Evolutionary conservation across 2,329 filamentous ascomycete species (phyloP), one percentile per base, ranked within the genome.

Genomic region (Talaromyces pinophilus): DNA sequence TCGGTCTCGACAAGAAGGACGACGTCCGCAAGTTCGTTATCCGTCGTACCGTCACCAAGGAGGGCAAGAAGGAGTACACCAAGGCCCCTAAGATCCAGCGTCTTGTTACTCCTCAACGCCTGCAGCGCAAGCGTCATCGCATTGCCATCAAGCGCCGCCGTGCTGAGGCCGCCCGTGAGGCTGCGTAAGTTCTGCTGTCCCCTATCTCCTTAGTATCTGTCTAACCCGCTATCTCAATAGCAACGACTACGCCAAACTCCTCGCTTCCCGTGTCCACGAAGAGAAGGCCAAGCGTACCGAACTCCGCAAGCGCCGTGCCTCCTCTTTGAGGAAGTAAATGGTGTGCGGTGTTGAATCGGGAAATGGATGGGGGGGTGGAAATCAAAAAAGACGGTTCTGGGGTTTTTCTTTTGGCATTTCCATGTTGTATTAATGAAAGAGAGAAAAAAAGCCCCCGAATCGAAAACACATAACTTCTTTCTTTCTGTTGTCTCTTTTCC

Each of bases 21-120:
- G 95, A 99, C 92, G 94, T 98, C 85, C 94, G 95, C 88, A 97
- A 98, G 88, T 99, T 97, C 87, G 95, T 99, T 84, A 98, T 99
- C 80, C 95, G 95, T 83, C 95, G 95, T 83, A 95, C 98, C 84
- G 90, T 99, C 79, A 89, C 93, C 86, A 91, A 90, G 81, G 95
- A 98, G 88, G 94, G 93, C 85, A 96, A 95, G 87, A 91, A 92
- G 86, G 85, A 93, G 78, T 98, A 98, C 90, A 97, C 94, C 91
- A 99, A 99, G 92, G 95, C 95, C 78, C 95, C 95, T 84, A 96
- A 94, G 89, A 99, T 99, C 86, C 95, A 99, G 90, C 92, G 95
- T 83, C 92, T 99, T 78, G 93, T 99, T 78, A 99, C 95, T 80
- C 95, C 95, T 83, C 95, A 98, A 87, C 95, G 95, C 83, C 93